These are phyloP conservation scores for Creolimax fragrantissima DNA, from an alignment of 78 protist species.

Conservation along the genomic window DNA sequence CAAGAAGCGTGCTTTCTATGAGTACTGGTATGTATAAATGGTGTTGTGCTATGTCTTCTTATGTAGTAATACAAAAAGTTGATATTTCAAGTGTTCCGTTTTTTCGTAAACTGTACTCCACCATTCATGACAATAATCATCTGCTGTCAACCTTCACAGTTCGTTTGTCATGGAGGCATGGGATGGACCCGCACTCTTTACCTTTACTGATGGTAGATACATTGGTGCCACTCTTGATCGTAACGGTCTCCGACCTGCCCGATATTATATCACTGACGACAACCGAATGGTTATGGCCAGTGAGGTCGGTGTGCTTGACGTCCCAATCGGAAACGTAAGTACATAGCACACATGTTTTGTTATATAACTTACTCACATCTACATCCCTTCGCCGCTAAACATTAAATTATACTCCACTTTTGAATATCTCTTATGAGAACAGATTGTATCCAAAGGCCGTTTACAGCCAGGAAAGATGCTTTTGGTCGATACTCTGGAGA, in stretches of 20 bases:
- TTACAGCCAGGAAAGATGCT: constrained; percentile 70
- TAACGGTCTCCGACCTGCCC: constrained; percentile 80
- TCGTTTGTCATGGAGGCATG: constrained; percentile 69
- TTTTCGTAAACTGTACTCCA: no score
- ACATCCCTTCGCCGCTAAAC: no score
- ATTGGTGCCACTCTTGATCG: constrained; percentile 71
- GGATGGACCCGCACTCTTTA: constrained; percentile 85
- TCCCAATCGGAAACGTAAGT: constrained; percentile 13
- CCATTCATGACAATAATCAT: no score
- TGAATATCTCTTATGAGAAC: no score
- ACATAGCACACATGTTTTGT: not conserved
- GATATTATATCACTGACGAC: constrained; percentile 57
- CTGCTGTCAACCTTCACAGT: no score
- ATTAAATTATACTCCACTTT: no score
- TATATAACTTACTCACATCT: no score
- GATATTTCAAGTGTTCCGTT: no score
- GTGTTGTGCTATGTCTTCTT: no score
- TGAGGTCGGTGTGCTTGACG: constrained; percentile 51
- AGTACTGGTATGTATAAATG: constrained; percentile 11
- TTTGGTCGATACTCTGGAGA: constrained; percentile 47
- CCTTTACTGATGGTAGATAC: constrained; percentile 70
- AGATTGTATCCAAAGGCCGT: constrained; percentile 46
- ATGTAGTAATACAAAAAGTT: no score
- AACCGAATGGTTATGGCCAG: constrained; percentile 48
- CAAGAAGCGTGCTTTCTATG: constrained; percentile 47